A percentile compares a stretch with the other conserved stretches of the same genome.
Evolutionary conservation across 192 early-diverging fungal species (phyloP).

Genomic region (Rhizophlyctis rosea): DNA sequence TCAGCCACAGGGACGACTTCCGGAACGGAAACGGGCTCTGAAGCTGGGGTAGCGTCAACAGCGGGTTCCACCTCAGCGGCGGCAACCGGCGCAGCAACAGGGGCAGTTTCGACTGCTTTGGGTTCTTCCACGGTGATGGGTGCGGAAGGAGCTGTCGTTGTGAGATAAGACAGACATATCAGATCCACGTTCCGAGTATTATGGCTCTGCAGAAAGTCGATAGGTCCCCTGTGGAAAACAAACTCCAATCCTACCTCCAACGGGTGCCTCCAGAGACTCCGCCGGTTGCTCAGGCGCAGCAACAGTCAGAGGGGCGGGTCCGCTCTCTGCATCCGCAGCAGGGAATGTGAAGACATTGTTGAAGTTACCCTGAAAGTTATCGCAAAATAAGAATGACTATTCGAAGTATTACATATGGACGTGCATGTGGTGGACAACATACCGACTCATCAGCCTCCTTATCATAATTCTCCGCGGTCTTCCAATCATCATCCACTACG

Average conservation of each 20-base stretch:
- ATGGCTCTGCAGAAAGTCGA: too few species aligned
- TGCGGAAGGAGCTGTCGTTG: background rate
- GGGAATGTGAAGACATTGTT: conserved; percentile 17
- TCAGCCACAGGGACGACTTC: background rate
- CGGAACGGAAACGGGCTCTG: background rate
- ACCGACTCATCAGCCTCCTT: conserved; percentile 21
- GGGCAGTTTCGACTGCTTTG: background rate
- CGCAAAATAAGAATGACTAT: background rate
- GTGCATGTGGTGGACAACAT: background rate
- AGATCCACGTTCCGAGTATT: too few species aligned
- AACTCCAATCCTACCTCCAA: too few species aligned
- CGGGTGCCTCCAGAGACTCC: background rate
- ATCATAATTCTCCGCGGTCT: conserved; percentile 13
- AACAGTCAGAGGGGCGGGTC: background rate
- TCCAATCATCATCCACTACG: conserved; percentile 26
- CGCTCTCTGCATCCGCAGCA: background rate
- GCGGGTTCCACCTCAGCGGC: background rate
- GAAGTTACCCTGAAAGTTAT: conserved; percentile 10
- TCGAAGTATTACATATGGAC: background rate
- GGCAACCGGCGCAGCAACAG: conserved; percentile 1
- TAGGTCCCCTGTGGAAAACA: too few species aligned
- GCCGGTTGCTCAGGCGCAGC: background rate
- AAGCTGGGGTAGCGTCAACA: background rate
- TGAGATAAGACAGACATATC: too few species aligned
- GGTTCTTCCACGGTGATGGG: conserved; percentile 7